A percentile compares a stretch with the other conserved stretches of the same genome.
These are phyloP conservation scores for Aspergillus nanangensis DNA, from an alignment of 495 filamentous ascomycete genomes.

Conservation along the genomic window DNA sequence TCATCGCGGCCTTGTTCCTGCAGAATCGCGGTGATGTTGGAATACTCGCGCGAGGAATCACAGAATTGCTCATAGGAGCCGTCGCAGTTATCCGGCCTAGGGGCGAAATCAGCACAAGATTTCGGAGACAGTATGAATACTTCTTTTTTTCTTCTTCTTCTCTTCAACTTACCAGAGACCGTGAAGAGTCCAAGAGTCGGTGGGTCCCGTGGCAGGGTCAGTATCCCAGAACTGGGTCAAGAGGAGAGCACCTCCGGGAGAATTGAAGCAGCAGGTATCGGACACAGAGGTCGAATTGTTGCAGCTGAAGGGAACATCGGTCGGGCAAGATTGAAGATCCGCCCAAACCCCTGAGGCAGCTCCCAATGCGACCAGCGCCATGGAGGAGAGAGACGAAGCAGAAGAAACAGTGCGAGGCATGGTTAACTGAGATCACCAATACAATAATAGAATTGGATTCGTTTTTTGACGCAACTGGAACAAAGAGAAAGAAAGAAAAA, in stretches of 20 bases:
- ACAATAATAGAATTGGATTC: not conserved
- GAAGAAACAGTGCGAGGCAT: conserved; percentile 10
- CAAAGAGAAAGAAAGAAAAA: not conserved
- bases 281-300: conserved; percentile 27
- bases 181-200: conserved; percentile 79
- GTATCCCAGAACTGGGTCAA: conserved; percentile 84
- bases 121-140: not conserved
- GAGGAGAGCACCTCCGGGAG: conserved; percentile 67
- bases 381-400: conserved; percentile 10
- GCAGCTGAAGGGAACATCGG: conserved; percentile 32
- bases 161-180: conserved; percentile 67
- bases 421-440: too few species aligned
- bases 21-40: conserved; percentile 63
- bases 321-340: conserved; percentile 22
- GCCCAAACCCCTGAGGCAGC: conserved; percentile 19
- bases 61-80: conserved; percentile 68
- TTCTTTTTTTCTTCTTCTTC: too few species aligned
- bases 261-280: conserved; percentile 73
- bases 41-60: conserved; percentile 57
- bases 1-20: conserved; percentile 48
- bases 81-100: conserved; percentile 73
- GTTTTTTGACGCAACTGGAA: not conserved
- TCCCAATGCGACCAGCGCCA: conserved; percentile 26
- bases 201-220: conserved; percentile 56
- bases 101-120: not conserved